Evolutionary conservation across 148 eudicot species (phyloP), one percentile per base, ranked within the genome.

Genomic region (Rhododendron griersonianum): DNA sequence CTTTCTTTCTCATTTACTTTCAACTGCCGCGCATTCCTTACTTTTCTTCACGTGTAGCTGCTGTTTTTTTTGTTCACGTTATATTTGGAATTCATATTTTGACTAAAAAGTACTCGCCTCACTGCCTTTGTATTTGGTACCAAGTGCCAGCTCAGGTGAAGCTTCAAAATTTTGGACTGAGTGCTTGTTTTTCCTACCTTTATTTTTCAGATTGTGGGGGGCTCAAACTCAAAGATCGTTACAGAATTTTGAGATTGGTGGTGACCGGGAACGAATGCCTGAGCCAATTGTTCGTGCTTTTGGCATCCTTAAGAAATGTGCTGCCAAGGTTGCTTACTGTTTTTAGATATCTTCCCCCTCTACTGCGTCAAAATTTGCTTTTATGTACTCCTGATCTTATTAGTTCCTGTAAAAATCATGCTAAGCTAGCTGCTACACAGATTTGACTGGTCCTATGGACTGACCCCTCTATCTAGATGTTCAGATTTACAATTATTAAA

Each of bases 211-310:
- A 89, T 90, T 97, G 91, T 97, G 99, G 99, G 99, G 98, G 81
- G 98, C 98, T 90, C 99, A 97, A 91, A 97, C 98, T 78, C 98
- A 97, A 85, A 94, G 99, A 88, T 97, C 99, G 57, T 84, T 97
- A 69, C 99, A 97, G 87, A 97, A 97, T 83, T 97, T 97, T 89
- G 99, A 97, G 59, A 97, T 97, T 88, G 99, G 99, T 44, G 99
- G 99, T 82, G 95, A 97, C 5, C 98, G 98, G 45, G 99, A 97
- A 87, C 92, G 98, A 80, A 97, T 97, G 99, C 99, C 99, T 50
- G 99, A 96, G 89, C 99, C 95, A 75, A 97, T 97, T 33, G 82
- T 97, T 69, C 93, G 96, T 85, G 95, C 98, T 59, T 97, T 96
- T 86, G 99, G 99, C 59, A 91, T 92, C 88, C 93, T 96, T 80